Evolutionary conservation across 345 rosid species (phyloP).

Genomic region (Gossypium rotundifolium): DNA sequence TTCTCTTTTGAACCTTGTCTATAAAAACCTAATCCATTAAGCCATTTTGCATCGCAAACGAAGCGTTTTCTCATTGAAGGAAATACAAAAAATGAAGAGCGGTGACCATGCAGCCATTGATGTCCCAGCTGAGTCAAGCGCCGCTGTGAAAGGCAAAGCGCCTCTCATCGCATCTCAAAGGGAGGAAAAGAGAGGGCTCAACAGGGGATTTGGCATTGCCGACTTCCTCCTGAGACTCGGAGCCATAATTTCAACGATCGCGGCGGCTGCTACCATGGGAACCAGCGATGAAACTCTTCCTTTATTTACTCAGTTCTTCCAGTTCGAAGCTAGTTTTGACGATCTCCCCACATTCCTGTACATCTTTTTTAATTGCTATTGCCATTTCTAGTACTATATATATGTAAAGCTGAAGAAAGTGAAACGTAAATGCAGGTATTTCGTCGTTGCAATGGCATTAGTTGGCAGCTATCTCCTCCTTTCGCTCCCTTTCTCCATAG

Average conservation of each 20-base stretch:
- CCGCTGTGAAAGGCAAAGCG: constrained; percentile 36
- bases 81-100: constrained; percentile 7
- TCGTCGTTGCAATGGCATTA: constrained; percentile 58
- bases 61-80: constrained; percentile 1
- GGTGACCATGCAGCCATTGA: constrained; percentile 26
- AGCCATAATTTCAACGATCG: constrained; percentile 40
- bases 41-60: constrained; percentile 20
- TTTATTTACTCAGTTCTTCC: constrained; percentile 83
- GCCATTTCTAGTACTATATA: too few relatives aligned
- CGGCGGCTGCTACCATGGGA: constrained; percentile 59
- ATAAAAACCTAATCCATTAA: constrained; percentile 17
- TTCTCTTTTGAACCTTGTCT: not conserved
- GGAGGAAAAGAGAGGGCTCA: constrained; percentile 22
- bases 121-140: constrained; percentile 35
- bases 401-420: not conserved
- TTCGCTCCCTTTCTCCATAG: constrained; percentile 73
- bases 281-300: constrained; percentile 66
- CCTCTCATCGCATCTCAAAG: constrained; percentile 27
- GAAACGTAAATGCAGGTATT: constrained; percentile 44
- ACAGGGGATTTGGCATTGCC: constrained; percentile 57
- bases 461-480: constrained; percentile 63
- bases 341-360: constrained; percentile 66
- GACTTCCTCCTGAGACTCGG: constrained; percentile 65
- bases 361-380: not conserved
- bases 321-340: constrained; percentile 71